A percentile compares a stretch with the other conserved stretches of the same genome.
These are phyloP conservation scores for Coniochaeta pulveracea DNA, from an alignment of 2,329 filamentous ascomycete genomes.

Conservation along the genomic window DNA sequence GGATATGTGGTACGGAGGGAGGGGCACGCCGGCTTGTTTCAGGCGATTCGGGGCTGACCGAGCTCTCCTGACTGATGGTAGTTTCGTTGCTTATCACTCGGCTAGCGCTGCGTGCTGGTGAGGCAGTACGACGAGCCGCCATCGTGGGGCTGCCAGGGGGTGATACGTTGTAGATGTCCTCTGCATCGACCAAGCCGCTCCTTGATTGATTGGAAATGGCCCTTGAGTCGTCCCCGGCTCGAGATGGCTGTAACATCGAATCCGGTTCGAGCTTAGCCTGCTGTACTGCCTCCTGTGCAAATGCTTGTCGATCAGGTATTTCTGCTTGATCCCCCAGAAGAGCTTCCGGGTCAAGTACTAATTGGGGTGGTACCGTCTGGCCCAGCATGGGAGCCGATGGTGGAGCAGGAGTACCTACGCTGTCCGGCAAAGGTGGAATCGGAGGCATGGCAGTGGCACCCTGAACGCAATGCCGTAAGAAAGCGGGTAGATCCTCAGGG, in stretches of 20 bases:
- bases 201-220: constrained; percentile 10
- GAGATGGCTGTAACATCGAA: constrained; percentile 1
- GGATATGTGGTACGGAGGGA: constrained; percentile 10
- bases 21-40: constrained; percentile 8
- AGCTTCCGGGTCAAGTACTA: too few relatives aligned
- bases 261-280: too few relatives aligned
- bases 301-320: too few relatives aligned
- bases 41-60: constrained; percentile 7
- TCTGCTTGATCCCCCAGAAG: too few relatives aligned
- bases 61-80: constrained; percentile 3
- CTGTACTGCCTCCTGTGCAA: too few relatives aligned
- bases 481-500: constrained; percentile 42
- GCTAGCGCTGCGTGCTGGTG: constrained; percentile 8
- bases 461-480: constrained; percentile 33
- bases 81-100: constrained; percentile 8
- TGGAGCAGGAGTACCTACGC: constrained; percentile 5
- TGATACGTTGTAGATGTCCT: constrained; percentile 35
- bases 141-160: constrained; percentile 29
- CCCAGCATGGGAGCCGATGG: constrained; percentile 5
- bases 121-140: constrained; percentile 6
- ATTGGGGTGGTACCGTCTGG: too few relatives aligned
- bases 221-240: constrained; percentile 4
- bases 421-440: constrained; percentile 13
- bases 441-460: constrained; percentile 10
- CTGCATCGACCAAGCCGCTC: constrained; percentile 14